Evolutionary conservation across 2,329 filamentous ascomycete genomes (phyloP).

Genomic region (Xylariomycetidae sp.): DNA sequence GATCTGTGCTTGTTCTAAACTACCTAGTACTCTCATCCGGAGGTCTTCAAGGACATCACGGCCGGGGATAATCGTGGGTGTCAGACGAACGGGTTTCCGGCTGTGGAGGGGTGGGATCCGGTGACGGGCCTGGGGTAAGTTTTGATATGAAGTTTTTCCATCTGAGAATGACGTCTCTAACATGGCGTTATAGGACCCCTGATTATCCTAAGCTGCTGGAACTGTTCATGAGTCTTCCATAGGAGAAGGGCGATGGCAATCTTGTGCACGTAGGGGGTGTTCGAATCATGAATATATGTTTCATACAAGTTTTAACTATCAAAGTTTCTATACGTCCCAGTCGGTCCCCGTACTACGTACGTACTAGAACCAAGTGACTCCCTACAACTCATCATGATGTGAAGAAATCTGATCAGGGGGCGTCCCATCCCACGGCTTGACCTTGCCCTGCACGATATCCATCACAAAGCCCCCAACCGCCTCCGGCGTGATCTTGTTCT

Average conservation of each 20-base stretch:
- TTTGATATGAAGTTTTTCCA: slow-evolving; percentile 1
- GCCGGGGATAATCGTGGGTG: slow-evolving; percentile 33
- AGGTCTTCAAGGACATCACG: slow-evolving; percentile 35
- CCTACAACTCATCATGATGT: slow-evolving; percentile 21
- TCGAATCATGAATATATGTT: no score
- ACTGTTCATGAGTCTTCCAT: slow-evolving; percentile 27
- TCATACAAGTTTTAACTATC: no score
- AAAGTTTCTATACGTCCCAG: no score
- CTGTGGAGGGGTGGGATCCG: slow-evolving; percentile 36
- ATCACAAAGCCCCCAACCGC: slow-evolving; percentile 38
- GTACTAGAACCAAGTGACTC: neutral
- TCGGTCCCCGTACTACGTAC: no score
- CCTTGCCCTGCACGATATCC: slow-evolving; percentile 39
- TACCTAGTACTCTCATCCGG: slow-evolving; percentile 35
- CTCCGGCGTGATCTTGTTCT: slow-evolving; percentile 26
- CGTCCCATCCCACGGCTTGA: slow-evolving; percentile 33
- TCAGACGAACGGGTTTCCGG: slow-evolving; percentile 35
- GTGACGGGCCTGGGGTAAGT: slow-evolving; percentile 31
- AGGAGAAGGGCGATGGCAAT: no score
- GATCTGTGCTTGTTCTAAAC: neutral
- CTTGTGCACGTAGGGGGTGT: no score
- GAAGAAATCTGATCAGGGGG: slow-evolving; percentile 5
- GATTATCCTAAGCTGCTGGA: slow-evolving; percentile 29
- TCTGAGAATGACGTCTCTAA: neutral
- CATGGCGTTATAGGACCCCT: slow-evolving; percentile 18